Conservation (phyloP, 2,329 filamentous ascomycete genomes). For the Fonsecaea pedrosoi region DNA sequence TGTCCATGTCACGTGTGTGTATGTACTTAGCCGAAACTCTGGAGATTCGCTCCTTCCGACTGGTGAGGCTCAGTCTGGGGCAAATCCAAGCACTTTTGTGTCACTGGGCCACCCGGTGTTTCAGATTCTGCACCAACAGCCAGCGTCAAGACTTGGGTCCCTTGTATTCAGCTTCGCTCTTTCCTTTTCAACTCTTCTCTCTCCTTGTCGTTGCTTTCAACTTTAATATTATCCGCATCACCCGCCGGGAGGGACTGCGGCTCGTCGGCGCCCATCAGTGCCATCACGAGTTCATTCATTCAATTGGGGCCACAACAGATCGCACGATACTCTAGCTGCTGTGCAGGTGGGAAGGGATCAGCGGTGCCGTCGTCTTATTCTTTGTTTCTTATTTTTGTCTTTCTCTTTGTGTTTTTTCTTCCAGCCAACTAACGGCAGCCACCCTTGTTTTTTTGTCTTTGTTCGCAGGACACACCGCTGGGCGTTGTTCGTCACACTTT, state of each 20-base stretch:
- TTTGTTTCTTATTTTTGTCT: slow-evolving; percentile 1
- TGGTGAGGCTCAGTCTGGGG: not conserved
- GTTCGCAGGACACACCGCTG: not conserved
- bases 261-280: not conserved
- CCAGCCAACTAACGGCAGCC: too few species aligned
- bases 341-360: not conserved
- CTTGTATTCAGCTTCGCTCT: not conserved
- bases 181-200: not conserved
- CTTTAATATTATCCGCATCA: not conserved
- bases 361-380: not conserved
- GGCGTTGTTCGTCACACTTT: not conserved
- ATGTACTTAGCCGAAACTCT: not conserved
- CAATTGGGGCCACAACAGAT: slow-evolving; percentile 1
- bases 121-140: slow-evolving; percentile 13
- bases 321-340: not conserved
- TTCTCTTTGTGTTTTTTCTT: not conserved
- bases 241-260: slow-evolving; percentile 4
- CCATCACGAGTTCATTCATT: not conserved
- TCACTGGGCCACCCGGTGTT: slow-evolving; percentile 5
- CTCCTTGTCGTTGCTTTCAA: not conserved
- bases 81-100: not conserved
- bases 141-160: not conserved
- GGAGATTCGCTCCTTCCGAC: not conserved
- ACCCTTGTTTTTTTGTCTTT: not conserved
- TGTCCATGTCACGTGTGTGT: too few species aligned